Conservation (phyloP, 345 rosid species). For the Corchorus capsularis region DNA sequence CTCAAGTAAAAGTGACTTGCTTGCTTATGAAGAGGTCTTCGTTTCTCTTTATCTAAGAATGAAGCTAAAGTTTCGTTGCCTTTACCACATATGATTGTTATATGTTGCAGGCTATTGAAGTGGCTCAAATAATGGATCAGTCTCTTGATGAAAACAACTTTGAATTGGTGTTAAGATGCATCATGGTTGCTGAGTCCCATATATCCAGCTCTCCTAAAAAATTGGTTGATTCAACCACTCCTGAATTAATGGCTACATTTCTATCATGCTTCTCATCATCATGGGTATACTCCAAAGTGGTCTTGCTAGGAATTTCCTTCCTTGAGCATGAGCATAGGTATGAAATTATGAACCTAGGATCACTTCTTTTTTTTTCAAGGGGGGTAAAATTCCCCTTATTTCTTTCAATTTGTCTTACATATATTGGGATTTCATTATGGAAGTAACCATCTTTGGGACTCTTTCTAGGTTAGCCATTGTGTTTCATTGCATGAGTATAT, state of each 20-base stretch:
- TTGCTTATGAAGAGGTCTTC: constrained; percentile 91
- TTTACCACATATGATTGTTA: constrained; percentile 17
- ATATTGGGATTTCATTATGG: neutral
- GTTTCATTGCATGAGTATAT: constrained; percentile 7
- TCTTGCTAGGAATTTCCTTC: constrained; percentile 77
- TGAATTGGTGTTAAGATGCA: constrained; percentile 58
- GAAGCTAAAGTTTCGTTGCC: neutral
- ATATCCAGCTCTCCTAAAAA: constrained; percentile 37
- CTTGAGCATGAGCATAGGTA: constrained; percentile 86
- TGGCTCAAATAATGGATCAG: constrained; percentile 88
- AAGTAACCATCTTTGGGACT: neutral
- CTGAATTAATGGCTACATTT: constrained; percentile 33
- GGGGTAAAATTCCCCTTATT: neutral
- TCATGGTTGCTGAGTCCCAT: constrained; percentile 59
- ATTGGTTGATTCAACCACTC: constrained; percentile 30
- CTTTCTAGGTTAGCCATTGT: neutral
- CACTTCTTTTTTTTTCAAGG: neutral
- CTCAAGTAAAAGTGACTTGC: constrained; percentile 45
- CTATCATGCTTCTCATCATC: constrained; percentile 60
- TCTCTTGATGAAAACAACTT: constrained; percentile 65
- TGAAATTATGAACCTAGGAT: constrained; percentile 17
- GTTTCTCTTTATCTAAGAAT: constrained; percentile 26
- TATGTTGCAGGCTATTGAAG: constrained; percentile 77
- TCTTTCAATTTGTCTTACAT: neutral
- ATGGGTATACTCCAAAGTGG: constrained; percentile 88